A percentile compares a stretch with the other conserved stretches of the same genome.
phyloP scores from a whole-genome alignment of 2,329 filamentous ascomycete genomes.

The Coleophoma crateriformis region DNA sequence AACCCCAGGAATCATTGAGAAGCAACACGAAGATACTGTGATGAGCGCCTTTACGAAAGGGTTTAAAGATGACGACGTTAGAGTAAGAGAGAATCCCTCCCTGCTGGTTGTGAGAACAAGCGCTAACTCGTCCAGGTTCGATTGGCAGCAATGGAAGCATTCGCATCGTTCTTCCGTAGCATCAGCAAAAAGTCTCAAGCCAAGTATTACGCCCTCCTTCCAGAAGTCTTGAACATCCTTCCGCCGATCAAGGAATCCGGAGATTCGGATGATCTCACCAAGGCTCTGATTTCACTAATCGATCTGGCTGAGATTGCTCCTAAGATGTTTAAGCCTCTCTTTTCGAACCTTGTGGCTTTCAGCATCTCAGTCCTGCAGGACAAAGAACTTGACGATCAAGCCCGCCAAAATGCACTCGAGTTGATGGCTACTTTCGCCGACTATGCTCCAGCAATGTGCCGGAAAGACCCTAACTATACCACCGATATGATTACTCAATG shows the following conservation, averaged over 20 bases:
- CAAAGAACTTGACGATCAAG: slow-evolving; percentile 86
- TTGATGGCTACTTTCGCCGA: slow-evolving; percentile 98
- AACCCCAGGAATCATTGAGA: slow-evolving; percentile 92
- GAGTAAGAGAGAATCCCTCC: slow-evolving; percentile 44
- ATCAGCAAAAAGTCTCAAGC: slow-evolving; percentile 81
- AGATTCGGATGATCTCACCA: slow-evolving; percentile 86
- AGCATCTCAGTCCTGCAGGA: slow-evolving; percentile 91
- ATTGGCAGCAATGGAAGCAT: slow-evolving; percentile 92
- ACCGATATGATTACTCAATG: slow-evolving; percentile 98
- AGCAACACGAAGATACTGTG: slow-evolving; percentile 89
- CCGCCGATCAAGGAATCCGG: slow-evolving; percentile 88
- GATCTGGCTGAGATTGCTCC: slow-evolving; percentile 91
- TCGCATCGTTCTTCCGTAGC: slow-evolving; percentile 91
- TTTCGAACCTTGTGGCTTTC: slow-evolving; percentile 88
- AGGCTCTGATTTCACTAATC: slow-evolving; percentile 84
- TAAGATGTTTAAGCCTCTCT: slow-evolving; percentile 96
- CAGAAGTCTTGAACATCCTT: slow-evolving; percentile 89
- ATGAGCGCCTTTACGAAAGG: slow-evolving; percentile 83
- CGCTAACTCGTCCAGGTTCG: slow-evolving; percentile 56
- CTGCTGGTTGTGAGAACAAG: background rate
- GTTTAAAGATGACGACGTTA: slow-evolving; percentile 81
- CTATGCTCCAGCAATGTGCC: slow-evolving; percentile 89
- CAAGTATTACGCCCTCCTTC: slow-evolving; percentile 83
- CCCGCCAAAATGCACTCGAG: slow-evolving; percentile 90
- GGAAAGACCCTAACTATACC: slow-evolving; percentile 87